Conservation (phyloP, 495 filamentous ascomycete species). For the Neohortaea acidophila region DNA sequence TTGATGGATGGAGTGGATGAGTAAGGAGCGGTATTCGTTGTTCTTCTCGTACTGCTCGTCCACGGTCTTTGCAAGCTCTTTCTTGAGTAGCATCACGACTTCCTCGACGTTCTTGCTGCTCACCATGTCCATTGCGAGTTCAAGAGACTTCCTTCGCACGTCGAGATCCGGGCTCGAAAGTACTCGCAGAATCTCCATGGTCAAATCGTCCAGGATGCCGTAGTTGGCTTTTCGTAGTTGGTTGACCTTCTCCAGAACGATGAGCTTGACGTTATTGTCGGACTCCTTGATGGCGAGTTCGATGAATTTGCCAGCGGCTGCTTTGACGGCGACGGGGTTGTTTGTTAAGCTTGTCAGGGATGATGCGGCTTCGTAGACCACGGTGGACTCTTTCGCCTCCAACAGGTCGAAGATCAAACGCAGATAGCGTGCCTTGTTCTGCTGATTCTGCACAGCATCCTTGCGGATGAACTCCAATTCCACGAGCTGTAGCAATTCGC, state of each 20-base stretch:
- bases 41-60: slow-evolving; percentile 99
- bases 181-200: slow-evolving; percentile 97
- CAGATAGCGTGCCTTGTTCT: slow-evolving; percentile 89
- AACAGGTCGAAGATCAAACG: slow-evolving; percentile 92
- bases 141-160: slow-evolving; percentile 81
- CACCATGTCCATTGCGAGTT: slow-evolving; percentile 91
- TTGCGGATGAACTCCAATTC: slow-evolving; percentile 95
- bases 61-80: slow-evolving; percentile 91
- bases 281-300: slow-evolving; percentile 93
- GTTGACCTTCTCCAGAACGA: slow-evolving; percentile 89
- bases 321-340: slow-evolving; percentile 96
- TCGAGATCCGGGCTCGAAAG: slow-evolving; percentile 93
- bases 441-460: slow-evolving; percentile 84
- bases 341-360: slow-evolving; percentile 87
- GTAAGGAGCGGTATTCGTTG: slow-evolving; percentile 83
- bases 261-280: slow-evolving; percentile 98
- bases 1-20: slow-evolving; percentile 94
- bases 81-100: slow-evolving; percentile 89
- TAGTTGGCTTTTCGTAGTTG: slow-evolving; percentile 82
- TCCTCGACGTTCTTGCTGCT: slow-evolving; percentile 98
- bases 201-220: slow-evolving; percentile 83
- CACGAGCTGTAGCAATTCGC: slow-evolving; percentile 83
- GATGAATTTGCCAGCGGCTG: slow-evolving; percentile 87
- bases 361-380: slow-evolving; percentile 96
- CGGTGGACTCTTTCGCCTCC: slow-evolving; percentile 82